A percentile compares a stretch with the other conserved stretches of the same genome.
These are phyloP conservation scores for Durio zibethinus DNA, from an alignment of 345 rosid species.

Conservation along the genomic window DNA sequence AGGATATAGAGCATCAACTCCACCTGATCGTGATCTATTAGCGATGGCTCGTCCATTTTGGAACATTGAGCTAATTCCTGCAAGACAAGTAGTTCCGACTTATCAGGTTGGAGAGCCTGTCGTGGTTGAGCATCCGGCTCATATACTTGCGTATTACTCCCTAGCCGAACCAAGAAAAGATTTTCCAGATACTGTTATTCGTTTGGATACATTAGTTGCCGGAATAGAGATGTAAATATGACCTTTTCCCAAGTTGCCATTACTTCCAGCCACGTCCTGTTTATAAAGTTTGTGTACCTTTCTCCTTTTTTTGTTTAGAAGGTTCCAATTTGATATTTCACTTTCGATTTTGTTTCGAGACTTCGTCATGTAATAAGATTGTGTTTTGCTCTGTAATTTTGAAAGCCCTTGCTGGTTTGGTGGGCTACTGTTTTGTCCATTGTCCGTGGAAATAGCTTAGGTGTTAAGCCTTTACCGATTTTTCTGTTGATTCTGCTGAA, in stretches of 20 bases:
- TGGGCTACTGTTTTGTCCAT: background rate
- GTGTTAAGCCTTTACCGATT: background rate
- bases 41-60: conserved; percentile 88
- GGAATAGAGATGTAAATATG: conserved; percentile 41
- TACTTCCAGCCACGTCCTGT: conserved; percentile 17
- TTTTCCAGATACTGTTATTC: conserved; percentile 64
- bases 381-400: conserved; percentile 23
- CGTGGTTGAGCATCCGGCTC: conserved; percentile 66
- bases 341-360: conserved; percentile 12
- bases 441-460: background rate
- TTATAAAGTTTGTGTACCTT: conserved; percentile 23
- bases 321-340: conserved; percentile 17
- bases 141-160: conserved; percentile 89
- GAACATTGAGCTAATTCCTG: conserved; percentile 87
- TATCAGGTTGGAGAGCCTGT: conserved; percentile 29
- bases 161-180: conserved; percentile 87
- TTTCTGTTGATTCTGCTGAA: background rate
- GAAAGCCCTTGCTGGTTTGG: conserved; percentile 21
- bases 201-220: conserved; percentile 33
- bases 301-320: conserved; percentile 19
- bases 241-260: background rate
- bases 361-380: conserved; percentile 34
- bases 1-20: conserved; percentile 68
- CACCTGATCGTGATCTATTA: conserved; percentile 50
- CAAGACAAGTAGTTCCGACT: conserved; percentile 34